phyloP scores from a whole-genome alignment of 768 basidiomycete genomes.

The Termitomyces sp. region DNA sequence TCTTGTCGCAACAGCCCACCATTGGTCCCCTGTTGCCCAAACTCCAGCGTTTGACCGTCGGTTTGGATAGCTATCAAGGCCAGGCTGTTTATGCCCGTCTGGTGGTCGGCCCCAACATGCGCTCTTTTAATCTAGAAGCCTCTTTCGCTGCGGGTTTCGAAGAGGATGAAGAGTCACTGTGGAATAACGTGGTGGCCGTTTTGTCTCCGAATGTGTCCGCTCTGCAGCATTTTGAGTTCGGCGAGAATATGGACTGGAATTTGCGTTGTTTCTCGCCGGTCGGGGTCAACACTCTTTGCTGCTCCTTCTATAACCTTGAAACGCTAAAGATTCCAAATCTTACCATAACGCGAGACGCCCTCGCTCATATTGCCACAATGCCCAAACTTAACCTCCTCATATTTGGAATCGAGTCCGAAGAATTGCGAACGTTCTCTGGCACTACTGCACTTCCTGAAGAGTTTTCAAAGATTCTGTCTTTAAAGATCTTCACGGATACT shows the following conservation, averaged over 20 bases:
- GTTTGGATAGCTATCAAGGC: no score
- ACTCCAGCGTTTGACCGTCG: no score
- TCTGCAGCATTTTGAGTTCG: background rate
- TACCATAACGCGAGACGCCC: background rate
- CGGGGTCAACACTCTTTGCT: background rate
- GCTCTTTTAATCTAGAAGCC: no score
- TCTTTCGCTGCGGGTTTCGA: no score
- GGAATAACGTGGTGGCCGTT: slow-evolving; percentile 1
- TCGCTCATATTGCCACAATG: slow-evolving; percentile 3
- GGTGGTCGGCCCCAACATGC: no score
- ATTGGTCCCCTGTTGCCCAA: no score
- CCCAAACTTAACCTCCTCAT: slow-evolving; percentile 1
- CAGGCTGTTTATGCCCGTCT: no score
- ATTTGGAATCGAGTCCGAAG: slow-evolving; percentile 3
- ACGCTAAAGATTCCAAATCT: background rate
- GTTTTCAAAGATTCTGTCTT: background rate
- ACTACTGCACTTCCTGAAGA: background rate
- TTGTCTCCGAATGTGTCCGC: background rate
- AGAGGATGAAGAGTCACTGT: background rate
- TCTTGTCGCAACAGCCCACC: no score
- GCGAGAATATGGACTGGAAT: background rate
- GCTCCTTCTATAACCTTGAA: background rate
- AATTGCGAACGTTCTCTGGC: slow-evolving; percentile 3
- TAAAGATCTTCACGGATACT: background rate
- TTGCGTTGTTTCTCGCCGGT: background rate